Conservation (phyloP, 208 protist genomes). For the Trypanosoma theileri region DNA sequence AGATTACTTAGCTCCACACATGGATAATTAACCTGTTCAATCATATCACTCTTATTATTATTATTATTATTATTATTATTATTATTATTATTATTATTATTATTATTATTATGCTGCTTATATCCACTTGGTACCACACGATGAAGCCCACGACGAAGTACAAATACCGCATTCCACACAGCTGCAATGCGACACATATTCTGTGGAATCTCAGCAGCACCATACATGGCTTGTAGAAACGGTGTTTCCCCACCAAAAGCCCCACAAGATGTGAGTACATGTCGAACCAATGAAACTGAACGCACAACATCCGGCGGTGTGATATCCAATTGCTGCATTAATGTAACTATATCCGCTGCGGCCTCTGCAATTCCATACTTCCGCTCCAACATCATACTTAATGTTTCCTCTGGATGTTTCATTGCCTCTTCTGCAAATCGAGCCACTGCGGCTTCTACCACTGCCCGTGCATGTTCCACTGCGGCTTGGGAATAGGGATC, state of each 20-base stretch:
- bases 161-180: constrained; percentile 80
- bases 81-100: neutral
- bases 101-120: constrained; percentile 17
- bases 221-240: constrained; percentile 81
- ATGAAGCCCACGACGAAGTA: constrained; percentile 68
- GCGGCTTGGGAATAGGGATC: constrained; percentile 26
- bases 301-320: constrained; percentile 15
- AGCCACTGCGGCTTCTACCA: constrained; percentile 22
- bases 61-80: constrained; percentile 1
- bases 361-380: constrained; percentile 47
- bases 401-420: constrained; percentile 30
- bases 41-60: neutral
- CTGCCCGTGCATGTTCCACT: constrained; percentile 17
- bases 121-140: constrained; percentile 34
- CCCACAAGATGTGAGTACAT: constrained; percentile 77
- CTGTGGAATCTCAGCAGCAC: constrained; percentile 81
- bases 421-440: constrained; percentile 8
- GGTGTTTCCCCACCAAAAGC: constrained; percentile 67
- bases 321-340: constrained; percentile 61
- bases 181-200: constrained; percentile 84
- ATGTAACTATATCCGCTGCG: constrained; percentile 60
- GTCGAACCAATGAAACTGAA: constrained; percentile 53
- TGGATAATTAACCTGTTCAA: constrained; percentile 1
- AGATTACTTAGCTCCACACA: constrained; percentile 72
- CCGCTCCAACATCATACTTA: constrained; percentile 43